A percentile compares a stretch with the other conserved stretches of the same genome.
phyloP scores from a whole-genome alignment of 2,329 filamentous ascomycete species.

The Teratosphaeria viscida region DNA sequence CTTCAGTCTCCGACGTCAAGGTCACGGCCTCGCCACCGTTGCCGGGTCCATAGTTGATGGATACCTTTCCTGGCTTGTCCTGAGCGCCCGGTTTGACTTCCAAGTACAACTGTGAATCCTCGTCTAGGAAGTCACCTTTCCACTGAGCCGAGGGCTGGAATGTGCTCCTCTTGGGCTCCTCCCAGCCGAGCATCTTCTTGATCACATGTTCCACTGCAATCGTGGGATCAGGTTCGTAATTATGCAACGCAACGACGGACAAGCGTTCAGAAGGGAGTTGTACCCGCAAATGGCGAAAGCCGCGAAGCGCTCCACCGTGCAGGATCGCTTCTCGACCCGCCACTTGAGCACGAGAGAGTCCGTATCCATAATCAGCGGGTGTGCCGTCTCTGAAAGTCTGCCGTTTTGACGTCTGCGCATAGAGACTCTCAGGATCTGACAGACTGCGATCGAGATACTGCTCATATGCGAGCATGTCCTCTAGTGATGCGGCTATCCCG shows the following conservation, averaged over 20 bases:
- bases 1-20: slow-evolving; percentile 9
- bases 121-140: slow-evolving; percentile 31
- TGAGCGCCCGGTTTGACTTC: background rate
- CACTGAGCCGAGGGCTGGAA: slow-evolving; percentile 16
- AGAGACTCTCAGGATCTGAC: slow-evolving; percentile 26
- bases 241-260: slow-evolving; percentile 33
- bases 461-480: slow-evolving; percentile 40
- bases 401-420: slow-evolving; percentile 20
- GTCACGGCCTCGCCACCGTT: slow-evolving; percentile 15
- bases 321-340: slow-evolving; percentile 23
- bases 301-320: slow-evolving; percentile 34
- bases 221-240: slow-evolving; percentile 27
- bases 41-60: slow-evolving; percentile 21
- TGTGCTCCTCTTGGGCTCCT: slow-evolving; percentile 8
- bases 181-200: slow-evolving; percentile 19
- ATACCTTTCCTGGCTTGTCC: slow-evolving; percentile 17
- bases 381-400: slow-evolving; percentile 27
- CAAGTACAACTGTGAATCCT: slow-evolving; percentile 1
- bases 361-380: slow-evolving; percentile 29
- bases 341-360: slow-evolving; percentile 22
- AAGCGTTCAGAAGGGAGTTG: slow-evolving; percentile 27
- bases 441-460: slow-evolving; percentile 28
- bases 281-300: slow-evolving; percentile 29
- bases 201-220: slow-evolving; percentile 23
- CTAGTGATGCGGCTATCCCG: slow-evolving; percentile 33